Conservation (phyloP, 768 basidiomycete species). For the Fibroporia radiculosa region DNA sequence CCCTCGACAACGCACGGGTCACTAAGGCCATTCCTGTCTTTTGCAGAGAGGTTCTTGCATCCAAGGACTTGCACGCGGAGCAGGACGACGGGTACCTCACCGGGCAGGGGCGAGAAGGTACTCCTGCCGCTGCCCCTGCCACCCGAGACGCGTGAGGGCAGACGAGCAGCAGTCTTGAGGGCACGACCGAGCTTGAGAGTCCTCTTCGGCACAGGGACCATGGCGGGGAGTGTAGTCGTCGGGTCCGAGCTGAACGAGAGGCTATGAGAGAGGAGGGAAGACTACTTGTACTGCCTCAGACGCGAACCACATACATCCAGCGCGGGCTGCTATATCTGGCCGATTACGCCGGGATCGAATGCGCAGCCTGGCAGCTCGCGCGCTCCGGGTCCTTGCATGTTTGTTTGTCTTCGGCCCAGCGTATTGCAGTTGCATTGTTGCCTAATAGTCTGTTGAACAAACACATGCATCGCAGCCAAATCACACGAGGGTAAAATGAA, state of each 20-base stretch:
- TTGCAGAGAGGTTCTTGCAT: slow-evolving; percentile 53
- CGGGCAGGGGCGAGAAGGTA: slow-evolving; percentile 37
- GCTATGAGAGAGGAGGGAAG: background rate
- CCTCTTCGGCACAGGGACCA: slow-evolving; percentile 29
- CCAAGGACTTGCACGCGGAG: slow-evolving; percentile 63
- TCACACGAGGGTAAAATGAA: too few species aligned
- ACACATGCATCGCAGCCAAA: too few species aligned
- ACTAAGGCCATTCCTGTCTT: slow-evolving; percentile 60
- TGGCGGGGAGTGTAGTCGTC: slow-evolving; percentile 15
- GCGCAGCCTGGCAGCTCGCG: too few species aligned
- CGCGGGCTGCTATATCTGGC: too few species aligned
- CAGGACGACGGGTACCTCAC: slow-evolving; percentile 60
- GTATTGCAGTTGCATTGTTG: too few species aligned
- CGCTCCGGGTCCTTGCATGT: too few species aligned
- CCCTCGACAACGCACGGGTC: slow-evolving; percentile 55
- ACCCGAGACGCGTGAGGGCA: slow-evolving; percentile 41
- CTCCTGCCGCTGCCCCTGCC: slow-evolving; percentile 31
- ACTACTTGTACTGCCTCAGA: too few species aligned
- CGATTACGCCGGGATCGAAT: too few species aligned
- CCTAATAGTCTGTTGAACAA: too few species aligned
- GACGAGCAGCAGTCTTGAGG: slow-evolving; percentile 49
- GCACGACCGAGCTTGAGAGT: slow-evolving; percentile 50
- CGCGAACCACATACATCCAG: too few species aligned
- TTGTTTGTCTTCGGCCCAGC: too few species aligned
- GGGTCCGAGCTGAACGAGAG: background rate